These are phyloP conservation scores for Trichoderma lentiforme DNA, from an alignment of 2,329 filamentous ascomycete genomes.

Conservation along the genomic window DNA sequence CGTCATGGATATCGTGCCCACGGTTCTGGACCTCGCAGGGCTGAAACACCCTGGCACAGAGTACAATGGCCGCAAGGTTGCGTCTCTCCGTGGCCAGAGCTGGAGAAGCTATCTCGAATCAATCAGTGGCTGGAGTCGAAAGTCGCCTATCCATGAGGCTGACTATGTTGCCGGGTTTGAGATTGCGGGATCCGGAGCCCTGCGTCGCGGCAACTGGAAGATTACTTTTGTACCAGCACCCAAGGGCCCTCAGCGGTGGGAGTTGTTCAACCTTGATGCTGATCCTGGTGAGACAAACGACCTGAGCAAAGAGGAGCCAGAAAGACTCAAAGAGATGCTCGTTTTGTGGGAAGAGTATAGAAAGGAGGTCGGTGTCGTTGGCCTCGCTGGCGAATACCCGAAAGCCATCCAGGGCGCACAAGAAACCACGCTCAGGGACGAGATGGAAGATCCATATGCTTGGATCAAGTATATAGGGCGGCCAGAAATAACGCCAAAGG, in stretches of 20 bases:
- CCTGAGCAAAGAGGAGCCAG: conserved; percentile 25
- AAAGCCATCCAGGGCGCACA: not conserved
- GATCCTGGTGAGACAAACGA: conserved; percentile 35
- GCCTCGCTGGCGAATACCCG: conserved; percentile 1
- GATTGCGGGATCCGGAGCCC: conserved; percentile 12
- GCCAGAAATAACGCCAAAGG: conserved; percentile 6
- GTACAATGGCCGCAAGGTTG: conserved; percentile 10
- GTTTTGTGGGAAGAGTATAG: conserved; percentile 35
- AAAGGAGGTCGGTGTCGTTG: conserved; percentile 22
- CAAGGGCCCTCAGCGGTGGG: conserved; percentile 25
- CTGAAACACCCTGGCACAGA: conserved; percentile 7
- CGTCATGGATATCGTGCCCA: conserved; percentile 11
- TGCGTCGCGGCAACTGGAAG: conserved; percentile 12
- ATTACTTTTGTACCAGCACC: conserved; percentile 10
- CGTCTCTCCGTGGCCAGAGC: conserved; percentile 11
- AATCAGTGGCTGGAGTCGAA: conserved; percentile 1
- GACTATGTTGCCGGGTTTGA: conserved; percentile 6
- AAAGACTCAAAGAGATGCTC: conserved; percentile 29
- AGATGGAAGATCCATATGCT: conserved; percentile 15
- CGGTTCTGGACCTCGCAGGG: conserved; percentile 8
- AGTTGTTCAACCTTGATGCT: conserved; percentile 32
- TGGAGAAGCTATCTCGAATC: conserved; percentile 7
- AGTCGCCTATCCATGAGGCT: not conserved
- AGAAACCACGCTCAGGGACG: not conserved
- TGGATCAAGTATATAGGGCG: conserved; percentile 15